These are phyloP conservation scores for Parmelia sp. DNA, from an alignment of 495 filamentous ascomycete genomes.

Conservation along the genomic window DNA sequence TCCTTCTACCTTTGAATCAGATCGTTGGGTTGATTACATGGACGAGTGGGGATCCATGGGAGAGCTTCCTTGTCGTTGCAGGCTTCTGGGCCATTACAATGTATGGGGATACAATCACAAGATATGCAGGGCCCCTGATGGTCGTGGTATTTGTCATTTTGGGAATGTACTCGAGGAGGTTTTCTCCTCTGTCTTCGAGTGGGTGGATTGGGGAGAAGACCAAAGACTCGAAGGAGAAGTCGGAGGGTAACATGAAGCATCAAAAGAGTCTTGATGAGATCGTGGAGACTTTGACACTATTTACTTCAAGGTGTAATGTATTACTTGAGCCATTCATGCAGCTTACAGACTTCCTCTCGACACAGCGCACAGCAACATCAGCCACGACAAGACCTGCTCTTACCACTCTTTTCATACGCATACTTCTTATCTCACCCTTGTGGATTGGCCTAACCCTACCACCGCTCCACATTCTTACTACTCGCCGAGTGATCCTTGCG, in stretches of 20 bases:
- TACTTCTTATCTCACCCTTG: constrained; percentile 75
- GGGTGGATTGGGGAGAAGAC: constrained; percentile 60
- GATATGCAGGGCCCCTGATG: constrained; percentile 74
- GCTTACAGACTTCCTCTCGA: constrained; percentile 89
- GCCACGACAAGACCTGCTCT: constrained; percentile 90
- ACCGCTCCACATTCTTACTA: constrained; percentile 78
- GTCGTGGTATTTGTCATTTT: constrained; percentile 72
- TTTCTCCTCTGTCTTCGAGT: constrained; percentile 81
- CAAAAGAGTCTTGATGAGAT: constrained; percentile 92
- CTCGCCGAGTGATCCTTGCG: constrained; percentile 70
- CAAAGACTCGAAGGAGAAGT: constrained; percentile 40
- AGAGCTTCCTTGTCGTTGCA: constrained; percentile 84
- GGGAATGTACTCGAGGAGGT: constrained; percentile 88
- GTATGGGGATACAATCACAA: constrained; percentile 76
- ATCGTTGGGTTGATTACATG: constrained; percentile 80
- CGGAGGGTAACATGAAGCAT: constrained; percentile 62
- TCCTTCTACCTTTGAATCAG: constrained; percentile 78
- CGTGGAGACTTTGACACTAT: constrained; percentile 79
- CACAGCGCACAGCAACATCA: constrained; percentile 81
- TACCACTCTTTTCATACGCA: constrained; percentile 81
- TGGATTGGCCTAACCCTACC: constrained; percentile 81
- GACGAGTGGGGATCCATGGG: constrained; percentile 90
- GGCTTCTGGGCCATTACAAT: constrained; percentile 78
- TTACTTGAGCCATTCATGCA: constrained; percentile 80
- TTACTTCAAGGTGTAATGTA: constrained; percentile 86